Evolutionary conservation across 192 early-diverging fungal species (phyloP).

Genomic region (Linnemannia exigua): DNA sequence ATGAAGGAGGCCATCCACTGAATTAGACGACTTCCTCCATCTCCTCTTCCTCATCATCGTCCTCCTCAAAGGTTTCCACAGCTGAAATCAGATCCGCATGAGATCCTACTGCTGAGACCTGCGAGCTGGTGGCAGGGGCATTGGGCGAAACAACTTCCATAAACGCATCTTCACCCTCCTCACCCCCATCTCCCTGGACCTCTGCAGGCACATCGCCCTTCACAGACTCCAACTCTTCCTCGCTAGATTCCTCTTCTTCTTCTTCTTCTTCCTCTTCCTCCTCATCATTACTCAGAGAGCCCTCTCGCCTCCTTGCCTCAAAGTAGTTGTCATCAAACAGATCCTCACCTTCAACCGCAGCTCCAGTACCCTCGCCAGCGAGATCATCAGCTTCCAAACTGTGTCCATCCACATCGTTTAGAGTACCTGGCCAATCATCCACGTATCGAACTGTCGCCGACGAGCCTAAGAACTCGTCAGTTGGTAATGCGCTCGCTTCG

Average conservation of each 20-base stretch:
- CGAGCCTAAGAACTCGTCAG: slow-evolving; percentile 14
- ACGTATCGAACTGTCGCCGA: slow-evolving; percentile 24
- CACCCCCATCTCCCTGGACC: neutral
- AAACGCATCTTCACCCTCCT: slow-evolving; percentile 32
- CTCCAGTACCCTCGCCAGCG: neutral
- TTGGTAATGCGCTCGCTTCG: neutral
- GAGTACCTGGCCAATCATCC: slow-evolving; percentile 33
- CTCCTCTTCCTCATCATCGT: slow-evolving; percentile 25
- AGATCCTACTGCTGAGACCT: neutral
- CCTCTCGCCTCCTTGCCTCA: slow-evolving; percentile 21
- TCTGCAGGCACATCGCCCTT: neutral
- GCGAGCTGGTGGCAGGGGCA: neutral
- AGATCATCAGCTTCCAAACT: slow-evolving; percentile 13
- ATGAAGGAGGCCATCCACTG: too few species aligned
- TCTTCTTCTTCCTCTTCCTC: neutral
- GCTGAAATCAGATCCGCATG: neutral
- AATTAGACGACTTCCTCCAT: slow-evolving; percentile 28
- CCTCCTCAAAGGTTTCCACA: slow-evolving; percentile 1
- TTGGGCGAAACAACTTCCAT: slow-evolving; percentile 20
- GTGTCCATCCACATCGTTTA: slow-evolving; percentile 26
- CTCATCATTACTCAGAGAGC: neutral
- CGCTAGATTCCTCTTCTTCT: neutral
- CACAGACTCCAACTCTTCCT: neutral
- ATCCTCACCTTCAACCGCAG: neutral
- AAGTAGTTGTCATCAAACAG: slow-evolving; percentile 32